A percentile compares a stretch with the other conserved stretches of the same genome.
phyloP scores from a whole-genome alignment of 345 rosid species.

The Firmiana major region DNA sequence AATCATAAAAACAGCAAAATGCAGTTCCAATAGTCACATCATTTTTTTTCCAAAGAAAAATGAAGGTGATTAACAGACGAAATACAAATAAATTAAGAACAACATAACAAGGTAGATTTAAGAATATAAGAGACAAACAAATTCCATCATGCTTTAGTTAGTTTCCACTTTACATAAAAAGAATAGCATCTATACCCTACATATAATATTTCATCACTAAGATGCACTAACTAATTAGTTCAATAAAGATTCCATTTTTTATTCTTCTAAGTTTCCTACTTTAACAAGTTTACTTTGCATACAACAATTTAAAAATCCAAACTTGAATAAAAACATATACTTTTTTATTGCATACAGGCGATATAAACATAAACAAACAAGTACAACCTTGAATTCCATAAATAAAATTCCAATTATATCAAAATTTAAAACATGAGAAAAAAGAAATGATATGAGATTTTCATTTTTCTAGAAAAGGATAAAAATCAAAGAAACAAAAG shows the following conservation, averaged over 20 bases:
- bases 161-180: background rate
- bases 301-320: background rate
- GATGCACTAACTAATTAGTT: background rate
- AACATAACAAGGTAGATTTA: background rate
- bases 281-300: slow-evolving; percentile 6
- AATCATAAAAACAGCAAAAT: background rate
- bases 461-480: background rate
- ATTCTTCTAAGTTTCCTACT: background rate
- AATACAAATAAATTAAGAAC: background rate
- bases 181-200: background rate
- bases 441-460: background rate
- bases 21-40: slow-evolving; percentile 3
- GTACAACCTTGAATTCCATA: background rate
- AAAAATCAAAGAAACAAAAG: background rate
- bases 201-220: background rate
- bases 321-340: background rate
- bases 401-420: background rate
- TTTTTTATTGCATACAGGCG: background rate
- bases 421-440: background rate
- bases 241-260: background rate
- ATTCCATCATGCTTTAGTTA: background rate
- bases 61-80: background rate
- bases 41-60: background rate
- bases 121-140: background rate
- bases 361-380: background rate